phyloP scores from a whole-genome alignment of 164 flowering plant species.

The Cinnamomum micranthum region DNA sequence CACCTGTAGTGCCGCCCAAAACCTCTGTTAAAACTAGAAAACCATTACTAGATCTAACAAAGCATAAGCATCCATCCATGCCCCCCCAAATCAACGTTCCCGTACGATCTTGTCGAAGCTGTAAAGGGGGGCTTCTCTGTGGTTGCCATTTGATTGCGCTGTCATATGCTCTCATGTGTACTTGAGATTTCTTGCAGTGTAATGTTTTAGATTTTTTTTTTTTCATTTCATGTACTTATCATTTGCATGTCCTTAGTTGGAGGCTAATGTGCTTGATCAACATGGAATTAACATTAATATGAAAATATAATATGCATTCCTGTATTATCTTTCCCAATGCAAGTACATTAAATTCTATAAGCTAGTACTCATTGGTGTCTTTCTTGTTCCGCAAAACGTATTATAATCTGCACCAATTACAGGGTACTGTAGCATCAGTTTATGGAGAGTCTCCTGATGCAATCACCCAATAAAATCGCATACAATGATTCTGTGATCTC shows the following conservation, averaged over 20 bases:
- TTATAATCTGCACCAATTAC: no score
- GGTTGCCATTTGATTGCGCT: constrained; percentile 15
- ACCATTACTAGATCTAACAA: constrained; percentile 6
- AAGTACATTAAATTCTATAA: no score
- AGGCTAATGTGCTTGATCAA: neutral
- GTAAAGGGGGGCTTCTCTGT: constrained; percentile 18
- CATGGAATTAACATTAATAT: constrained; percentile 8
- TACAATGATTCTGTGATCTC: no score
- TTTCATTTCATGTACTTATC: constrained; percentile 5
- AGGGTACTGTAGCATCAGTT: no score
- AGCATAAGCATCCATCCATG: neutral
- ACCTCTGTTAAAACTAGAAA: constrained; percentile 9
- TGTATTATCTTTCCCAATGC: no score
- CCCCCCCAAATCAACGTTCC: neutral
- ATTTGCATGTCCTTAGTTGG: constrained; percentile 5
- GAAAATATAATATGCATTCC: constrained; percentile 9
- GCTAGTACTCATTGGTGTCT: neutral
- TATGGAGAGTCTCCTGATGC: no score
- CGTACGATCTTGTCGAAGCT: constrained; percentile 5
- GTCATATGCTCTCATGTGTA: constrained; percentile 7
- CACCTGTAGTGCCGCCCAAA: constrained; percentile 18
- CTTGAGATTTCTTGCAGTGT: constrained; percentile 4
- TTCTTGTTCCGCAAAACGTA: no score
- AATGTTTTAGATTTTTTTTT: neutral
- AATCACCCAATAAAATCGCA: no score